Conservation (phyloP, 2,329 filamentous ascomycete species). For the Tolypocladium cylindrosporum region DNA sequence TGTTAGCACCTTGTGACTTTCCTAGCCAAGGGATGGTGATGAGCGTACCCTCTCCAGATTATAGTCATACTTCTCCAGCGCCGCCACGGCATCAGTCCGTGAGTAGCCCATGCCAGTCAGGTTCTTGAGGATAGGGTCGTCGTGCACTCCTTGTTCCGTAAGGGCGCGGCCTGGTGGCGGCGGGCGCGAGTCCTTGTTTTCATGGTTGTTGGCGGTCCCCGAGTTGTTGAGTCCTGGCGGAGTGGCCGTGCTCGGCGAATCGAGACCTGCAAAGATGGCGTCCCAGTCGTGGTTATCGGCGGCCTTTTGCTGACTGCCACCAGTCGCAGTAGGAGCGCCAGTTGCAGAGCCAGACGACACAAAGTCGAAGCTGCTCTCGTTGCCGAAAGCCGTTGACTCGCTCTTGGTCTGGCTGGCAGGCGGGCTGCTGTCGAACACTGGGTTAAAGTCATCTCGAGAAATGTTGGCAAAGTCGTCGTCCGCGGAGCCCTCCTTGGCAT, state of each 20-base stretch:
- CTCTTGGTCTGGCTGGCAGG: slow-evolving; percentile 44
- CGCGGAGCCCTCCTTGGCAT: slow-evolving; percentile 69
- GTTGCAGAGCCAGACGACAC: slow-evolving; percentile 28
- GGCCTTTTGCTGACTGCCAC: slow-evolving; percentile 26
- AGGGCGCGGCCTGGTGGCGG: slow-evolving; percentile 51
- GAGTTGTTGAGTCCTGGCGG: slow-evolving; percentile 6
- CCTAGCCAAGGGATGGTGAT: neutral
- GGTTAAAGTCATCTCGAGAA: slow-evolving; percentile 69
- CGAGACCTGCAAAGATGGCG: slow-evolving; percentile 77
- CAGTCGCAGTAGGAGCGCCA: slow-evolving; percentile 25
- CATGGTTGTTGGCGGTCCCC: slow-evolving; percentile 1
- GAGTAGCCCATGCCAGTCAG: slow-evolving; percentile 84
- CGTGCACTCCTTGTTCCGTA: slow-evolving; percentile 66
- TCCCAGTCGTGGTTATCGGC: slow-evolving; percentile 76
- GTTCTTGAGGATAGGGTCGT: slow-evolving; percentile 85
- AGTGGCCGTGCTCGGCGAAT: slow-evolving; percentile 36
- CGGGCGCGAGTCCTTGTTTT: slow-evolving; percentile 14
- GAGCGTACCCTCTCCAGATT: slow-evolving; percentile 79
- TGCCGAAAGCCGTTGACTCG: slow-evolving; percentile 40
- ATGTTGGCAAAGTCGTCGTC: slow-evolving; percentile 75
- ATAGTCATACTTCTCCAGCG: slow-evolving; percentile 91
- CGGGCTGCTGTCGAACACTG: slow-evolving; percentile 66
- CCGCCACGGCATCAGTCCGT: slow-evolving; percentile 61
- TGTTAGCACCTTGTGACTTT: slow-evolving; percentile 7
- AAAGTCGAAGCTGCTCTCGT: slow-evolving; percentile 51